Evolutionary conservation across 2,329 filamentous ascomycete species (phyloP).

Genomic region (Pyrenophora teres): DNA sequence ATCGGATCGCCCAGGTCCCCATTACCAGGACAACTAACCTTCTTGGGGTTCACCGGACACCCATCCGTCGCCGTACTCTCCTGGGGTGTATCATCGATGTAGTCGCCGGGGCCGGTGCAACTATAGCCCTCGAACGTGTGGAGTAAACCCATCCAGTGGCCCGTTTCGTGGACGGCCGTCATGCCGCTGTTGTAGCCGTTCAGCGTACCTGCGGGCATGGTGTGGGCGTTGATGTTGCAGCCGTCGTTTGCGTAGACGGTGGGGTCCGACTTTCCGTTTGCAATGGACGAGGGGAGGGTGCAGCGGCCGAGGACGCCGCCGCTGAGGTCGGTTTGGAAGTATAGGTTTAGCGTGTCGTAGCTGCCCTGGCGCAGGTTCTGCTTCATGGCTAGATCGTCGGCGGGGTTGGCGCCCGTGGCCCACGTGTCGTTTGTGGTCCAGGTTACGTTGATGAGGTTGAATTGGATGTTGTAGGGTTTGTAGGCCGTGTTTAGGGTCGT

Average conservation of each 20-base stretch:
- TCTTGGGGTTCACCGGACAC: slow-evolving; percentile 57
- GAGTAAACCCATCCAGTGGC: slow-evolving; percentile 55
- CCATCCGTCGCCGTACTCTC: slow-evolving; percentile 57
- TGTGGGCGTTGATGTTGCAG: slow-evolving; percentile 62
- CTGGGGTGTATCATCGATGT: slow-evolving; percentile 51
- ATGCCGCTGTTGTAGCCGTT: slow-evolving; percentile 56
- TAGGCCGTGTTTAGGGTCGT: slow-evolving; percentile 51
- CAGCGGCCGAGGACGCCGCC: slow-evolving; percentile 59
- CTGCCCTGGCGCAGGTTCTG: slow-evolving; percentile 57
- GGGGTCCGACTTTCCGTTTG: slow-evolving; percentile 46
- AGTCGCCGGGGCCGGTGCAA: slow-evolving; percentile 53
- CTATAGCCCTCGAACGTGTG: slow-evolving; percentile 55
- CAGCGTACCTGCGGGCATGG: slow-evolving; percentile 59
- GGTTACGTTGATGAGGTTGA: slow-evolving; percentile 55
- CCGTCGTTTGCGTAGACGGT: slow-evolving; percentile 57
- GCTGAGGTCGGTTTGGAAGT: slow-evolving; percentile 61
- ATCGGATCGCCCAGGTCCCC: slow-evolving; percentile 53
- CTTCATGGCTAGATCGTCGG: slow-evolving; percentile 60
- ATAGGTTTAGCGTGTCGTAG: slow-evolving; percentile 62
- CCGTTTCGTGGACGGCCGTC: slow-evolving; percentile 55
- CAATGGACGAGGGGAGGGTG: slow-evolving; percentile 53
- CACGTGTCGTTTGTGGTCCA: slow-evolving; percentile 60
- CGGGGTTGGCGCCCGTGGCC: slow-evolving; percentile 52
- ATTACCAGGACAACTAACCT: slow-evolving; percentile 55
- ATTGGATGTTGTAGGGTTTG: slow-evolving; percentile 57